Base-by-base conservation (phyloP, 345 rosid species). In the Excoecaria cochinchinensis region DNA sequence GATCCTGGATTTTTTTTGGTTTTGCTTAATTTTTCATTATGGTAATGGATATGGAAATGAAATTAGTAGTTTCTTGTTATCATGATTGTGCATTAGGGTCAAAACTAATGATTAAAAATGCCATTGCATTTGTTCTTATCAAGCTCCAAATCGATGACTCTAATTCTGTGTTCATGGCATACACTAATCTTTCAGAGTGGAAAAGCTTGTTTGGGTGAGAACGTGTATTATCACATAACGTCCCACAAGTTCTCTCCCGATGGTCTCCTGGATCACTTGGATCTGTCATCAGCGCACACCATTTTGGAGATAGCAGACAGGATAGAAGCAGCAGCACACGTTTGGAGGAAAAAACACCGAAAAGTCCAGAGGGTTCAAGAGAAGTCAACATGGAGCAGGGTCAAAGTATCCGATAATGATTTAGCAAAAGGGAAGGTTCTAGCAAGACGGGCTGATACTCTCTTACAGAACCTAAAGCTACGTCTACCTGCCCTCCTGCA, bases 181-280 rank as follows among this genome's bases (percentile, higher is more conserved):
- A 42, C 56, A 38, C 13, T 2, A 25, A 47, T 52, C 48, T 81
- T 67, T 66, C 87, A 85, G 87, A 77, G 63, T n/a, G 85, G 82
- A 68, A 80, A 80, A 73, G 74, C 81, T 60, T 85, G 84, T 72
- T 70, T 85, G 15, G 82, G 85, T 3, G 84, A 82, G 59, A 71
- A 44, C n/a, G 70, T 82, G 52, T 82, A 82, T 67, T 71, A 67
- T 10, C 78, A 80, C 72, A 51, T 85, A 70, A 73, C 84, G 15
- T 74, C 82, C 36, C 64, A 78, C 57, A 72, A 62, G 46, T 85
- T 85, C 75, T 82, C 81, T 63, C 77, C 85, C 7, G 84, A 80
- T 55, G 22, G 61, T 47, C 78, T 82, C 67, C 79, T 85, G 39
- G 85, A 80, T 78, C 75, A 70, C 79, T 77, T 77, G 15, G 80